Percentiles rank a stretch among this genome's conserved stretches.
phyloP scores from a whole-genome alignment of 164 flowering plant species.

The Umbellularia californica region DNA sequence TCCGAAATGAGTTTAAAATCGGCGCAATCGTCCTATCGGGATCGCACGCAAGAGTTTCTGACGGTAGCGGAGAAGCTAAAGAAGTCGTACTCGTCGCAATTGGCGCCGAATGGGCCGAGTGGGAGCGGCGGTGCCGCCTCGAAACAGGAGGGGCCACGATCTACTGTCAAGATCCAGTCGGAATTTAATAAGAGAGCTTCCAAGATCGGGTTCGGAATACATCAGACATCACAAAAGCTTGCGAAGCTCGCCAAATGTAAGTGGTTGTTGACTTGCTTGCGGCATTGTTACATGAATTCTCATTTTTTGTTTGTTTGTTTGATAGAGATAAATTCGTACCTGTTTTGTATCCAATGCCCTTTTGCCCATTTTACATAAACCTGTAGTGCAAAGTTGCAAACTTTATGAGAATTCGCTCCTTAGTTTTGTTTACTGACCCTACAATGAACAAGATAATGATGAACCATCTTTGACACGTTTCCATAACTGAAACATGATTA shows the following conservation, averaged over 20 bases:
- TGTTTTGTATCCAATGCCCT: background rate
- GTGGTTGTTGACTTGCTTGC: constrained; percentile 16
- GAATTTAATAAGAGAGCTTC: constrained; percentile 89
- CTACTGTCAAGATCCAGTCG: constrained; percentile 64
- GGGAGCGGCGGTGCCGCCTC: constrained; percentile 22
- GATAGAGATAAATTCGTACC: background rate
- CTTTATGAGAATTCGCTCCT: too few species aligned
- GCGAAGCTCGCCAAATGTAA: constrained; percentile 88
- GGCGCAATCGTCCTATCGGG: constrained; percentile 68
- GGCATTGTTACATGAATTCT: background rate
- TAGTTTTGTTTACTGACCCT: too few species aligned
- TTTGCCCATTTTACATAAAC: too few species aligned
- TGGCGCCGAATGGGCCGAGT: constrained; percentile 29
- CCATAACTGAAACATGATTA: too few species aligned
- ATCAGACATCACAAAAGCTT: constrained; percentile 91
- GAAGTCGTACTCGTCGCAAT: constrained; percentile 41
- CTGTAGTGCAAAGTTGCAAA: too few species aligned
- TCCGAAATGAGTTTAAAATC: constrained; percentile 33
- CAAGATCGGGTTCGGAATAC: constrained; percentile 82
- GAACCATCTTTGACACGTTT: too few species aligned
- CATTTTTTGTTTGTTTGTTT: background rate
- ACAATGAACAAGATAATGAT: too few species aligned
- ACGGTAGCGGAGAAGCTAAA: constrained; percentile 60
- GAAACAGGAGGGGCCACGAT: constrained; percentile 33
- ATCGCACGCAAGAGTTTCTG: constrained; percentile 82